A percentile compares a stretch with the other conserved stretches of the same genome.
Conservation (phyloP, 2,329 filamentous ascomycete species). For the Curvularia lunata region DNA sequence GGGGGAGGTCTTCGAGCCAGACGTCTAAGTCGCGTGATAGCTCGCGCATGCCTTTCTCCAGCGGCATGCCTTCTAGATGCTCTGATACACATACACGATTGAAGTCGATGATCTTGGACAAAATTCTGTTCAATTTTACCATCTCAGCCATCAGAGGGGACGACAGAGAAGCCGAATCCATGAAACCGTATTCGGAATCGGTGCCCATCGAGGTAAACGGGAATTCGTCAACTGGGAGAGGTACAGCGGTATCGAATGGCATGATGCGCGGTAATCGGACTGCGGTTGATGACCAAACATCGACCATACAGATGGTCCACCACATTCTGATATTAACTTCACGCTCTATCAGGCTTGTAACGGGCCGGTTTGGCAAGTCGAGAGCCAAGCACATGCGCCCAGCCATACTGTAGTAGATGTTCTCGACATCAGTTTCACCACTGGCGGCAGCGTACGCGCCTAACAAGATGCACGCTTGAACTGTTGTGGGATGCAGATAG, state of each 20-base stretch:
- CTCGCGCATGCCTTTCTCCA: conserved; percentile 26
- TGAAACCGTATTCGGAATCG: conserved; percentile 18
- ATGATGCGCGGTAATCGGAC: conserved; percentile 32
- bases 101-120: conserved; percentile 33
- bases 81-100: conserved; percentile 32
- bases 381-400: conserved; percentile 32
- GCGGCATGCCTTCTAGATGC: conserved; percentile 24
- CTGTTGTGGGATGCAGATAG: conserved; percentile 22
- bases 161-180: conserved; percentile 10
- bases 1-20: conserved; percentile 30
- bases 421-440: conserved; percentile 34
- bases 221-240: conserved; percentile 32
- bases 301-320: conserved; percentile 36
- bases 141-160: conserved; percentile 35
- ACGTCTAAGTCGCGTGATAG: conserved; percentile 27
- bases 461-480: conserved; percentile 30
- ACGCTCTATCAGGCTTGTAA: conserved; percentile 28
- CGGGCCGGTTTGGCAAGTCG: conserved; percentile 29
- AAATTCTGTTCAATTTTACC: conserved; percentile 33
- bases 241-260: conserved; percentile 27
- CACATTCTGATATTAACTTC: conserved; percentile 35
- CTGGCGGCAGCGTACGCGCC: conserved; percentile 33
- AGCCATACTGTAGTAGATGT: conserved; percentile 32
- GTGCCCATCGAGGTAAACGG: conserved; percentile 29
- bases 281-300: conserved; percentile 35